Conservation (phyloP, 768 basidiomycete genomes). For the Boletus rubroflammeus region DNA sequence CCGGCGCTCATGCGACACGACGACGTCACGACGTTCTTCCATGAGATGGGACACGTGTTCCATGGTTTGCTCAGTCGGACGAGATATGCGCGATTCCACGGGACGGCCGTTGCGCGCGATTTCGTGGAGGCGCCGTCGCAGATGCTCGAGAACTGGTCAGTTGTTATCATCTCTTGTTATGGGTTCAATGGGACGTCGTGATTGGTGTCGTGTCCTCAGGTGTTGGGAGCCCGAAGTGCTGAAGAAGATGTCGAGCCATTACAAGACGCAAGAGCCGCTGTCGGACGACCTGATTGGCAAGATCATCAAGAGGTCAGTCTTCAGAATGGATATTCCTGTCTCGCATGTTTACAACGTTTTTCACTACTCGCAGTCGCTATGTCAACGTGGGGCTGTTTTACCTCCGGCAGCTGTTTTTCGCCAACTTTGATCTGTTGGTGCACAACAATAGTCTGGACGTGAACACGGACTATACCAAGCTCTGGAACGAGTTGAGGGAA, state of each 20-base stretch:
- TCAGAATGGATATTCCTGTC: background rate
- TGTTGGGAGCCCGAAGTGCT: slow-evolving; percentile 83
- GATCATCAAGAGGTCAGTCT: slow-evolving; percentile 66
- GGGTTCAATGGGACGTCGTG: background rate
- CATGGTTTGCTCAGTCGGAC: slow-evolving; percentile 68
- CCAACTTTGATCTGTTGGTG: slow-evolving; percentile 25
- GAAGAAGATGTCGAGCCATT: slow-evolving; percentile 74
- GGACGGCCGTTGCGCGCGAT: slow-evolving; percentile 74
- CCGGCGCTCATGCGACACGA: slow-evolving; percentile 86
- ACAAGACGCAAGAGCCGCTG: slow-evolving; percentile 67
- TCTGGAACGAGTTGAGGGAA: slow-evolving; percentile 77
- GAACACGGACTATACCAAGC: slow-evolving; percentile 64
- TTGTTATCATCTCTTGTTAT: background rate
- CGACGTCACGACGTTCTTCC: slow-evolving; percentile 89
- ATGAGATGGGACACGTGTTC: slow-evolving; percentile 82
- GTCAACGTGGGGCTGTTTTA: slow-evolving; percentile 82
- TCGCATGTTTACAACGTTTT: background rate
- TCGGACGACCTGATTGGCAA: slow-evolving; percentile 68
- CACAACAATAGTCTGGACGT: slow-evolving; percentile 41
- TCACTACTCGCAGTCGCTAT: slow-evolving; percentile 47
- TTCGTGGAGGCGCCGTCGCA: slow-evolving; percentile 90
- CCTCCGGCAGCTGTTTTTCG: slow-evolving; percentile 71
- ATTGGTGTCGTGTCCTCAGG: slow-evolving; percentile 31
- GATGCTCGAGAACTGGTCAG: slow-evolving; percentile 88
- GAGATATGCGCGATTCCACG: slow-evolving; percentile 75